These are phyloP conservation scores for Saturnispora sekii DNA, from an alignment of 805 yeast species.

Conservation along the genomic window DNA sequence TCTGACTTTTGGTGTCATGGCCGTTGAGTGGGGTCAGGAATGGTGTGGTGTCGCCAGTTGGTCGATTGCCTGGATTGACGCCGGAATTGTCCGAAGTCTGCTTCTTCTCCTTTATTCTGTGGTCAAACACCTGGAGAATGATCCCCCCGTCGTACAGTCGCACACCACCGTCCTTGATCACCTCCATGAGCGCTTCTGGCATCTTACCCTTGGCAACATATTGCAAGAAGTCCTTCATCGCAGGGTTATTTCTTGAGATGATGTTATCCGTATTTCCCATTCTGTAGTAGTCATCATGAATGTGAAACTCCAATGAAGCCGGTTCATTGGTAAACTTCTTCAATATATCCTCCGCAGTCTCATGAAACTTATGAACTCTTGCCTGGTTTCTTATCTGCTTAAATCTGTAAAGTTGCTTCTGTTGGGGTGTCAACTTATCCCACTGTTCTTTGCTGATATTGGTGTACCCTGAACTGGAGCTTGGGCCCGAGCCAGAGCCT, in stretches of 20 bases:
- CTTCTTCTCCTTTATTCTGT: conserved; percentile 38
- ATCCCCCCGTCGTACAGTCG: conserved; percentile 85
- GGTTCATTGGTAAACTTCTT: conserved; percentile 68
- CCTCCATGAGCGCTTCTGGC: conserved; percentile 84
- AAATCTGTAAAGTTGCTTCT: conserved; percentile 32
- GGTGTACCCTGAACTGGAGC: conserved; percentile 5
- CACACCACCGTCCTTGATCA: conserved; percentile 77
- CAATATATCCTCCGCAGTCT: conserved; percentile 62
- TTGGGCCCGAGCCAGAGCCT: not conserved
- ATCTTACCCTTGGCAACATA: conserved; percentile 74
- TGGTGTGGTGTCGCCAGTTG: no score
- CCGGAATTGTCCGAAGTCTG: not conserved
- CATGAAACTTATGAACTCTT: conserved; percentile 49
- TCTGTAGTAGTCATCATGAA: conserved; percentile 83
- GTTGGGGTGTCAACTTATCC: conserved; percentile 29
- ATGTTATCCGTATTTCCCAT: conserved; percentile 86
- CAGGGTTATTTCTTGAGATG: conserved; percentile 69
- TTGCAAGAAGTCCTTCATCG: conserved; percentile 69
- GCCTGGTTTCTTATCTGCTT: conserved; percentile 36
- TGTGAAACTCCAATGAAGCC: conserved; percentile 80
- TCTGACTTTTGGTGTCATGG: not conserved
- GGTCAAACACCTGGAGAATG: conserved; percentile 80
- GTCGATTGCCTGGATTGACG: not conserved
- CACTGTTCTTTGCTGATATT: conserved; percentile 20
- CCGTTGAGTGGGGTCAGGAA: no score